phyloP scores from a whole-genome alignment of 768 basidiomycete genomes.

The Exidia glandulosa region DNA sequence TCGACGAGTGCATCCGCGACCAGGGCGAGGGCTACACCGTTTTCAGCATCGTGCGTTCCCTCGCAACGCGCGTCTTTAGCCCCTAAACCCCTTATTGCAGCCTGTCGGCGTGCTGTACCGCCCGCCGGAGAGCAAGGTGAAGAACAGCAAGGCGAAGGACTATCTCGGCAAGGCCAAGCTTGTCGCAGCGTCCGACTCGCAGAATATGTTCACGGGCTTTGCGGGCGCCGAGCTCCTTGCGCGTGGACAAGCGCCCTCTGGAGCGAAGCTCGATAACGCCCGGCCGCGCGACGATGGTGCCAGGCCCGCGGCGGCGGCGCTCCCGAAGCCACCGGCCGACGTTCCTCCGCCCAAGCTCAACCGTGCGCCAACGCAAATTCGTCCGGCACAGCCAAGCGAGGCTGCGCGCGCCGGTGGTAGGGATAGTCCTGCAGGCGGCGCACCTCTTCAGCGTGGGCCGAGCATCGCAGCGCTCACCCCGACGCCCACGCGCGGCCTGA shows the following conservation, averaged over 20 bases:
- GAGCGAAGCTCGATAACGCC: neutral
- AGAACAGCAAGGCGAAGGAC: conserved; percentile 75
- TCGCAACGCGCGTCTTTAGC: too few species aligned
- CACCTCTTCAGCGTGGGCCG: conserved; percentile 15
- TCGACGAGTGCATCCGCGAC: conserved; percentile 81
- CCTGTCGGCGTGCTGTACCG: conserved; percentile 85
- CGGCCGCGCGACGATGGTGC: neutral
- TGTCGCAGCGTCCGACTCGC: neutral
- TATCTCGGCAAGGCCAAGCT: conserved; percentile 76
- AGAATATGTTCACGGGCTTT: neutral
- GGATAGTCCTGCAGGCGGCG: conserved; percentile 17
- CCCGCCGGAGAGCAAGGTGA: conserved; percentile 80
- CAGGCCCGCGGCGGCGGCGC: neutral
- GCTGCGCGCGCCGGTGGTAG: neutral
- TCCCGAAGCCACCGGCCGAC: neutral
- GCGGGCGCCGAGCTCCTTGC: neutral
- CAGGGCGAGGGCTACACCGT: conserved; percentile 82
- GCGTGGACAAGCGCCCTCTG: neutral
- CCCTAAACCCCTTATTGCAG: conserved; percentile 32
- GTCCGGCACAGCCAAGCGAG: neutral
- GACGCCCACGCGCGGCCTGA: conserved; percentile 24
- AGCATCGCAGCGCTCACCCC: conserved; percentile 33
- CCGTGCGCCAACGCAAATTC: neutral
- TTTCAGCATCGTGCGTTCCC: conserved; percentile 71
- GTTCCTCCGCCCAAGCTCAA: neutral